Base-by-base conservation (phyloP, 2,329 filamentous ascomycete species). In the Aureobasidium sp. region DNA sequence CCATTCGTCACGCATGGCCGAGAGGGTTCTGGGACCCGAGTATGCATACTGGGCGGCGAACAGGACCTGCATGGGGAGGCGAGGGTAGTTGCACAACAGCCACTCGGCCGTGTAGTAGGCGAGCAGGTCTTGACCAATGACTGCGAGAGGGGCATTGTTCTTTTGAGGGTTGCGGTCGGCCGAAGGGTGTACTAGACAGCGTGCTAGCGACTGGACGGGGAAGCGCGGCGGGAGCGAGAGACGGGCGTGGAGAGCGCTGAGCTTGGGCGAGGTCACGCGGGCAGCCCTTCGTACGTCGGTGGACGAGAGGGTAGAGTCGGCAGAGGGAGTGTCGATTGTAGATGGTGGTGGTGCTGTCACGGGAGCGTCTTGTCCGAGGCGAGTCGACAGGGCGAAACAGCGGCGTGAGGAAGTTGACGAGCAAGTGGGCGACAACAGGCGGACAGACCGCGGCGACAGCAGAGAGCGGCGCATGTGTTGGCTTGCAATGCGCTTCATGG, bases 241-340 rank as follows among this genome's bases (percentile, higher is more conserved):
- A 74, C 94, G 89, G 69, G 92, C 90, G 75, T 97, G 92, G 49
- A 99, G 85, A 66, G 94, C 92, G 66, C 91, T 86, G 68, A 99
- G 88, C 79, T 97, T 97, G 65, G 91, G 87, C 50, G 93, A 97
- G 67, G 80, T 75, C 64, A 81, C 19, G 35, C 37, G 44, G 11
- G 19, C 1, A 17, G 60, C 48, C 8, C 35, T n/a, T 24, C 2
- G 4, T 3, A 35, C 12, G 17, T 17, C 15, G 11, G 19, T 14
- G 15, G 17, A 9, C 15, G 6, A 17, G 45, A 9, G 2, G 45
- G 6, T 5, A n/a, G 45, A 15, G 22, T 24, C 39, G 39, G 27
- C 15, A 12, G 49, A 44, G 5, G 27, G 39, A 19, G 37, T 17
- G 27, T 45, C 17, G 24, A 35, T 39, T 15, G 27, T 24, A 27